A percentile compares a stretch with the other conserved stretches of the same genome.
phyloP scores from a whole-genome alignment of 2,329 filamentous ascomycete species.

The Fusarium sp. region DNA sequence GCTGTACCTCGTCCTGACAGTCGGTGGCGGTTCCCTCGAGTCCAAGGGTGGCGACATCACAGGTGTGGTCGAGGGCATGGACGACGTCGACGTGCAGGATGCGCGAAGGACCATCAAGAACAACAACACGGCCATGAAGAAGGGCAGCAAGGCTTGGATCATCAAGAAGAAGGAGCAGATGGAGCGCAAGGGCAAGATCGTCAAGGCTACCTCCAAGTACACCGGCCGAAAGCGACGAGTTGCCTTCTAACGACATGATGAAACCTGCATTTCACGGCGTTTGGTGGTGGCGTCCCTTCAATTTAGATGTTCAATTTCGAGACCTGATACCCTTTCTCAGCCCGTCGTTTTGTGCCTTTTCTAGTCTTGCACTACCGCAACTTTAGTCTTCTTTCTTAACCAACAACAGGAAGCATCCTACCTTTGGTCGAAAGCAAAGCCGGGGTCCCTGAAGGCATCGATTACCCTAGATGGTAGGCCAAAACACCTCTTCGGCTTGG shows the following conservation, averaged over 20 bases:
- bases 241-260: conserved; percentile 69
- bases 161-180: conserved; percentile 91
- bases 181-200: conserved; percentile 93
- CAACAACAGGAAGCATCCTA: not conserved
- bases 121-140: conserved; percentile 70
- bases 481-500: conserved; percentile 69
- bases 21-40: conserved; percentile 71
- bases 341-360: not conserved
- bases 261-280: conserved; percentile 47
- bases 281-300: conserved; percentile 34
- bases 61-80: conserved; percentile 88
- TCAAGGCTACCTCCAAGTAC: conserved; percentile 93
- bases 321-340: conserved; percentile 36
- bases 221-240: conserved; percentile 88
- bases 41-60: conserved; percentile 83
- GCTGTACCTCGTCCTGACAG: conserved; percentile 94
- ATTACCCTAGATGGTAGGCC: conserved; percentile 55
- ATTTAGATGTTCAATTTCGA: conserved; percentile 40
- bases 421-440: not conserved
- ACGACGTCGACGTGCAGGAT: conserved; percentile 85
- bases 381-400: not conserved
- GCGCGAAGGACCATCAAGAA: conserved; percentile 64
- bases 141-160: conserved; percentile 89
- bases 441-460: not conserved
- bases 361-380: not conserved